Evolutionary conservation across 2,329 filamentous ascomycete species (phyloP).

Genomic region (Aspergillus arachidicola): DNA sequence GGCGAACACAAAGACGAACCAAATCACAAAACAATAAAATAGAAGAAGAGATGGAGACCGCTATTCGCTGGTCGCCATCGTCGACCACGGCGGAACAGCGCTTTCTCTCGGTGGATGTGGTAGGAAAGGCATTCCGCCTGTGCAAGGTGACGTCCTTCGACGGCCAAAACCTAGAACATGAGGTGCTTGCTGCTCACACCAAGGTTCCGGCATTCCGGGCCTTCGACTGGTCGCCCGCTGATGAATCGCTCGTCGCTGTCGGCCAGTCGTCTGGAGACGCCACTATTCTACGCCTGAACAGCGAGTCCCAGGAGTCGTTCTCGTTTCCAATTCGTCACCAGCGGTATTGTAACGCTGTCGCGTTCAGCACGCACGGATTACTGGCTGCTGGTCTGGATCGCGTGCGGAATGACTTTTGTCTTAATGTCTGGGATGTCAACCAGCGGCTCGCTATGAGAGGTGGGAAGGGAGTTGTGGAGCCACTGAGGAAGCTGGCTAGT

Average conservation of each 20-base stretch:
- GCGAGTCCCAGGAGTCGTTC: constrained; percentile 48
- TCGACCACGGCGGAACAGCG: constrained; percentile 56
- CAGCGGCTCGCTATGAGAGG: constrained; percentile 44
- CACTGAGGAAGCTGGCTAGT: constrained; percentile 61
- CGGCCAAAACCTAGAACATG: constrained; percentile 51
- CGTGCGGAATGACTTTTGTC: constrained; percentile 65
- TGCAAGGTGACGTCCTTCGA: constrained; percentile 52
- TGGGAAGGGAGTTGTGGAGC: constrained; percentile 45
- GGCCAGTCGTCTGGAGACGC: constrained; percentile 65
- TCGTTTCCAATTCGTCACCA: constrained; percentile 64
- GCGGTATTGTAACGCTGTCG: constrained; percentile 66
- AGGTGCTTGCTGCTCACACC: constrained; percentile 55
- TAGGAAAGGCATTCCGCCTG: constrained; percentile 60
- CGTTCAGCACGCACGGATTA: constrained; percentile 59
- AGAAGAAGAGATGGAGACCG: constrained; percentile 41
- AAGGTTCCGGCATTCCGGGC: constrained; percentile 64
- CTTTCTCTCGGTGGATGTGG: constrained; percentile 65
- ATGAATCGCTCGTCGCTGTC: constrained; percentile 61
- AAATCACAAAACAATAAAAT: constrained; percentile 1
- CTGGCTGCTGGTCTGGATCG: constrained; percentile 65
- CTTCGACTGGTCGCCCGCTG: constrained; percentile 65
- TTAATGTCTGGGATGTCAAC: constrained; percentile 67
- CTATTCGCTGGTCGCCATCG: constrained; percentile 65
- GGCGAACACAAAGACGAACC: not conserved
- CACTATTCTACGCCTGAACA: constrained; percentile 58